phyloP scores from a whole-genome alignment of 306 rosid species.

The Castanea sativa region DNA sequence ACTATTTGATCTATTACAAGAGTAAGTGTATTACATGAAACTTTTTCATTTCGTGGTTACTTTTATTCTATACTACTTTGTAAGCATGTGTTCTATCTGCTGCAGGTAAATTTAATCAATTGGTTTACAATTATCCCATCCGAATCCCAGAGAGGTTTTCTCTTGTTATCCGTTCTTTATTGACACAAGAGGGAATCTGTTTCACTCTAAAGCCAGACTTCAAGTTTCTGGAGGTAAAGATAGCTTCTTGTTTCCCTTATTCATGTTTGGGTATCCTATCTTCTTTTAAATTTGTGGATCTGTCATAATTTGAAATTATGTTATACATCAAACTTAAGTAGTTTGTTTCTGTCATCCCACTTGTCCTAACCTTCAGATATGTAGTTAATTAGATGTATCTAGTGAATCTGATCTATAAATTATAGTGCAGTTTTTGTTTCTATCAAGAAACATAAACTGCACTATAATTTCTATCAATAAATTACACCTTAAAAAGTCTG shows the following conservation, averaged over 20 bases:
- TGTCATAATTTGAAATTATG: not conserved
- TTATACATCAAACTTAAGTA: not conserved
- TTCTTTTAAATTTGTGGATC: not conserved
- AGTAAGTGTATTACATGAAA: not conserved
- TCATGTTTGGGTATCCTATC: conserved; percentile 6
- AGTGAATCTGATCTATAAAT: not conserved
- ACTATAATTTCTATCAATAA: no score
- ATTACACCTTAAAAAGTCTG: not conserved
- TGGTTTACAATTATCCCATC: conserved; percentile 98
- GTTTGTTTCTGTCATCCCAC: not conserved
- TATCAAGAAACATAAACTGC: not conserved
- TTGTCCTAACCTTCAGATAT: not conserved
- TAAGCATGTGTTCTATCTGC: conserved; percentile 8
- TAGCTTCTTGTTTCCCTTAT: conserved; percentile 15
- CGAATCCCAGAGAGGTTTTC: conserved; percentile 99
- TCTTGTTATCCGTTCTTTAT: conserved; percentile 85
- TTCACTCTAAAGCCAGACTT: conserved; percentile 86
- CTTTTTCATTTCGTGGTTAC: not conserved
- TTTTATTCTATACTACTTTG: conserved; percentile 4
- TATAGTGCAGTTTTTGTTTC: not conserved
- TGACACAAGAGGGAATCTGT: conserved; percentile 99
- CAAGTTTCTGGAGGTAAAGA: conserved; percentile 93
- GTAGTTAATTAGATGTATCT: not conserved
- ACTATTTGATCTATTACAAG: not conserved
- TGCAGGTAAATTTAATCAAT: conserved; percentile 93